A percentile compares a stretch with the other conserved stretches of the same genome.
Evolutionary conservation across 2,329 filamentous ascomycete genomes (phyloP).

Genomic region (Aspergillus tanneri): DNA sequence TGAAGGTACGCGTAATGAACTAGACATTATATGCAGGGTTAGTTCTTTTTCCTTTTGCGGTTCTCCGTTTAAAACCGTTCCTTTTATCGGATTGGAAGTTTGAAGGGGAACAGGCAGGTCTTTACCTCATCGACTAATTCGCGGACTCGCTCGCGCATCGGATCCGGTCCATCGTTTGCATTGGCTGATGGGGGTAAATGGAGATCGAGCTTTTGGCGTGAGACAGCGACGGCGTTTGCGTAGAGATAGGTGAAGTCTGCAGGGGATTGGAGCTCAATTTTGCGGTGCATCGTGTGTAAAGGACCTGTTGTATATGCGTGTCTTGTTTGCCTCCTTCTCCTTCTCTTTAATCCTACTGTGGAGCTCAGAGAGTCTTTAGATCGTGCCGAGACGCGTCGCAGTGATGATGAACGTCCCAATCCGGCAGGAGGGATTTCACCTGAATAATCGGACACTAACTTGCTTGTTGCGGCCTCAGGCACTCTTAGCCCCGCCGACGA

Average conservation of each 20-base stretch:
- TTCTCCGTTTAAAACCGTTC: too few relatives aligned
- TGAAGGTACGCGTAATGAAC: slow-evolving; percentile 48
- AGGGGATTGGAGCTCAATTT: slow-evolving; percentile 52
- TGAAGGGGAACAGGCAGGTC: not conserved
- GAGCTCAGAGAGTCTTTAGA: too few relatives aligned
- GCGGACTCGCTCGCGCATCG: slow-evolving; percentile 44
- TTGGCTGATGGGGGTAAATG: slow-evolving; percentile 48
- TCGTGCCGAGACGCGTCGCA: too few relatives aligned
- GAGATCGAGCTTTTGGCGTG: slow-evolving; percentile 50
- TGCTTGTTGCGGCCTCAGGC: slow-evolving; percentile 21
- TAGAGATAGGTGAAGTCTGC: slow-evolving; percentile 51
- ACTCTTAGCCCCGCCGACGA: slow-evolving; percentile 16
- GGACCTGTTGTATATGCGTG: too few relatives aligned
- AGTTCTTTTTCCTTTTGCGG: too few relatives aligned
- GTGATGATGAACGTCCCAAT: too few relatives aligned
- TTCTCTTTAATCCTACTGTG: too few relatives aligned
- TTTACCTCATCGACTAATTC: slow-evolving; percentile 44
- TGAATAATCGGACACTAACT: too few relatives aligned
- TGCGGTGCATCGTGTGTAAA: slow-evolving; percentile 46
- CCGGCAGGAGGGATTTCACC: too few relatives aligned
- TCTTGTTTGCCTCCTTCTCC: too few relatives aligned
- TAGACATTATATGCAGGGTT: slow-evolving; percentile 24
- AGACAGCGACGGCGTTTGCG: slow-evolving; percentile 45
- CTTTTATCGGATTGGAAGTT: not conserved
- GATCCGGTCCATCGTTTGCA: slow-evolving; percentile 39